Percentiles rank a stretch among this genome's conserved stretches.
Evolutionary conservation across 2,329 filamentous ascomycete species (phyloP).

Genomic region (Apiospora kogelbergensis): DNA sequence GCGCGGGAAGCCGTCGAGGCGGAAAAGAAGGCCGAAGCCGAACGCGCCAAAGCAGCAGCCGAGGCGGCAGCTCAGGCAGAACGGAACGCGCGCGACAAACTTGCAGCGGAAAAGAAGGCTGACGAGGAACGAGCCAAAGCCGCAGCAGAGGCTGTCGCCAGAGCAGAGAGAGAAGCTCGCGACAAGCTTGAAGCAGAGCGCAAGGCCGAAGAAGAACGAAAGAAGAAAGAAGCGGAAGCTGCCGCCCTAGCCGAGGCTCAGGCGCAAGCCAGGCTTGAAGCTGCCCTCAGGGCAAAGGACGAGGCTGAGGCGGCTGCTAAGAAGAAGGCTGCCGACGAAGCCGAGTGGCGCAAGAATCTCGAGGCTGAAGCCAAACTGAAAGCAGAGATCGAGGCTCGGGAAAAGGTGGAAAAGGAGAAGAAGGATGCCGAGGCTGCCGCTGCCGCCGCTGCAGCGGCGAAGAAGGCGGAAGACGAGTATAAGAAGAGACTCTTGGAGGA

Average conservation of each 20-base stretch:
- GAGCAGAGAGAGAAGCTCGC: constrained; percentile 34
- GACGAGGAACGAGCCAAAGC: constrained; percentile 34
- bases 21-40: constrained; percentile 38
- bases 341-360: constrained; percentile 28
- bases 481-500: constrained; percentile 52
- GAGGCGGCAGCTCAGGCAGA: constrained; percentile 44
- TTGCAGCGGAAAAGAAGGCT: constrained; percentile 38
- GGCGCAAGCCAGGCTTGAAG: constrained; percentile 27
- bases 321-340: constrained; percentile 15
- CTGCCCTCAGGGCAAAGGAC: constrained; percentile 15
- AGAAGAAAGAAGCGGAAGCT: constrained; percentile 23
- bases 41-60: constrained; percentile 30
- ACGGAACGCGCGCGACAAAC: constrained; percentile 44
- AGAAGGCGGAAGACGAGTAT: constrained; percentile 37
- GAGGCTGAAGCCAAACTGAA: constrained; percentile 35
- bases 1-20: constrained; percentile 41
- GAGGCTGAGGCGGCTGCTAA: constrained; percentile 30
- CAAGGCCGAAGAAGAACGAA: constrained; percentile 29
- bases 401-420: constrained; percentile 41
- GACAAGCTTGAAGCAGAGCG: constrained; percentile 32
- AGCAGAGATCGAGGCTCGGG: constrained; percentile 40
- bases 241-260: constrained; percentile 31
- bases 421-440: constrained; percentile 25
- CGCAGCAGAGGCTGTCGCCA: constrained; percentile 34
- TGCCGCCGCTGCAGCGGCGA: constrained; percentile 48